These are phyloP conservation scores for Xylaria sp. DNA, from an alignment of 2,329 filamentous ascomycete species.

Conservation along the genomic window DNA sequence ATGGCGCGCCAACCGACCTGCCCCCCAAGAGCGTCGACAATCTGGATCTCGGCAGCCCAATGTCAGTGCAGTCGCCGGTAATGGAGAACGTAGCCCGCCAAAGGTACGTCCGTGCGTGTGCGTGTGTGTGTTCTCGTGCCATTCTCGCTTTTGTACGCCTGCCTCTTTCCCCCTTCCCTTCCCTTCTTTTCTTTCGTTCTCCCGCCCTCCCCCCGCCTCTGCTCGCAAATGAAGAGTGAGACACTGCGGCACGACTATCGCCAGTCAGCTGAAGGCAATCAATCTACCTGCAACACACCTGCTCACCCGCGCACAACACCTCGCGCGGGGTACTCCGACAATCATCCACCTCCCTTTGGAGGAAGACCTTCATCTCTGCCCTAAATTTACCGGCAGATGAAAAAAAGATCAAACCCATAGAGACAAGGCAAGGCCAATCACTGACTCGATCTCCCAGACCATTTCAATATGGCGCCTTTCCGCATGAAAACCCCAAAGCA, in stretches of 20 bases:
- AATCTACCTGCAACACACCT: not conserved
- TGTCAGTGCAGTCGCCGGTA: not conserved
- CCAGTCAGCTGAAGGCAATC: not conserved
- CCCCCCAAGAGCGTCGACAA: not conserved
- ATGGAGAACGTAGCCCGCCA: not conserved
- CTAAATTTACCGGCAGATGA: too few relatives aligned
- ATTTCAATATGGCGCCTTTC: too few relatives aligned
- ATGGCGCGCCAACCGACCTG: not conserved
- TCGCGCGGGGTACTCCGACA: not conserved
- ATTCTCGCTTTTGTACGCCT: not conserved
- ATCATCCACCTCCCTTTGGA: not conserved
- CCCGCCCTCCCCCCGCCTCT: not conserved
- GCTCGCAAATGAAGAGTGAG: not conserved
- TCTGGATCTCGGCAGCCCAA: not conserved
- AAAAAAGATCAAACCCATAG: too few relatives aligned
- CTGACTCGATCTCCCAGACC: too few relatives aligned
- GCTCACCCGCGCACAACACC: not conserved
- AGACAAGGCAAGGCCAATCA: too few relatives aligned
- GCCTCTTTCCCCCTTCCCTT: conserved; percentile 1
- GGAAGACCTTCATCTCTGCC: too few relatives aligned
- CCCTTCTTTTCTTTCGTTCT: conserved; percentile 6
- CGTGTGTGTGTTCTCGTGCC: not conserved
- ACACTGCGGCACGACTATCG: not conserved
- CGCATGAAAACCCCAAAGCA: too few relatives aligned
- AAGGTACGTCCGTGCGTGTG: not conserved